These are phyloP conservation scores for Globisporangium emineosum DNA, from an alignment of 352 stramenopile genomes.

Conservation along the genomic window DNA sequence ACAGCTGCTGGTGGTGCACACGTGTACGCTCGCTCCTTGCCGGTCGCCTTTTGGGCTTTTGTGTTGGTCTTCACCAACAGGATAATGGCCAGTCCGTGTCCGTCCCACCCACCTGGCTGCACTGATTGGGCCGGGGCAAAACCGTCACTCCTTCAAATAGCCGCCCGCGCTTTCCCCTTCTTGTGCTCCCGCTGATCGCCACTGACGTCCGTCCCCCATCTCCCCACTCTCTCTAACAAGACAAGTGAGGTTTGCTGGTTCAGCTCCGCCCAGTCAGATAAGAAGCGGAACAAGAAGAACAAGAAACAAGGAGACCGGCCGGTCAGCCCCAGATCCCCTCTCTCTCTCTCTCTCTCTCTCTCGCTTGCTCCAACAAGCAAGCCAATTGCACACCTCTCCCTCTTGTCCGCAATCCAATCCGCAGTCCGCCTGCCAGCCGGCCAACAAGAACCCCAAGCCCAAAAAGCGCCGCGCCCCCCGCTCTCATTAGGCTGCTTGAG, in stretches of 20 bases:
- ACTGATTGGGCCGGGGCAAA: not conserved
- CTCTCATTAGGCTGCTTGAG: not conserved
- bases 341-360: not conserved
- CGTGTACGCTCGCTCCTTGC: not conserved
- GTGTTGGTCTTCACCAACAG: too few relatives aligned
- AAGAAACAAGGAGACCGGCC: not conserved
- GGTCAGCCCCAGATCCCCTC: not conserved
- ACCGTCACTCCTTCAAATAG: not conserved
- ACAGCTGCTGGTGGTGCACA: too few relatives aligned
- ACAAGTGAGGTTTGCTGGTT: too few relatives aligned
- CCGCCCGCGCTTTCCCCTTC: not conserved
- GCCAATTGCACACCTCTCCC: too few relatives aligned
- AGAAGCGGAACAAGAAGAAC: not conserved
- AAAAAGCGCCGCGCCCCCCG: too few relatives aligned
- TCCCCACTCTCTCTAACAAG: not conserved
- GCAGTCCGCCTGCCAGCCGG: not conserved
- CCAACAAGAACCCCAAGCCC: not conserved
- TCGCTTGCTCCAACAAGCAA: not conserved
- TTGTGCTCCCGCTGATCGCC: not conserved
- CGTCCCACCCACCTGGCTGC: not conserved
- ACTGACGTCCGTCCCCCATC: not conserved
- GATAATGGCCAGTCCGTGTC: not conserved
- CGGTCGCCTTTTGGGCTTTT: not conserved
- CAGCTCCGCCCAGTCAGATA: not conserved
- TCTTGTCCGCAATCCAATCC: not conserved